A percentile compares a stretch with the other conserved stretches of the same genome.
These are phyloP conservation scores for Auxenochlorella pyrenoidosa DNA, from an alignment of 139 green algal genomes.

Conservation along the genomic window DNA sequence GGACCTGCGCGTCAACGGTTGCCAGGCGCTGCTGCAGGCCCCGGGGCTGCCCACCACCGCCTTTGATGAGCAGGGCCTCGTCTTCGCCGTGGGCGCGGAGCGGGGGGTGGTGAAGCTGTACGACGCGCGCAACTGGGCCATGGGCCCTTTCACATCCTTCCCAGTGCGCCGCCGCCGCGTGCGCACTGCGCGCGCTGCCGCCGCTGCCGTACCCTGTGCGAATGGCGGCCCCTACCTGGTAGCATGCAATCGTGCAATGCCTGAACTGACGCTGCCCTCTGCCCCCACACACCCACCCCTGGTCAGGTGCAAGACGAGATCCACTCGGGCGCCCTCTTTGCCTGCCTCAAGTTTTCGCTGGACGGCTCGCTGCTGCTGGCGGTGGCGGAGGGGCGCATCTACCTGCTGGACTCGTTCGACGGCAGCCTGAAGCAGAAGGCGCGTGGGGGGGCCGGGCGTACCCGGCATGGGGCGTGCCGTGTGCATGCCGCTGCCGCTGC, in stretches of 20 bases:
- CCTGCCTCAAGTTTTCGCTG: conserved; percentile 77
- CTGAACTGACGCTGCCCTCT: no score
- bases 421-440: conserved; percentile 49
- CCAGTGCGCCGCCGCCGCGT: conserved; percentile 32
- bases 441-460: neutral
- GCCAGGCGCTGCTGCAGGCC: conserved; percentile 70
- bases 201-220: no score
- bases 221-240: no score
- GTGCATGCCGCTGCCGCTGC: neutral
- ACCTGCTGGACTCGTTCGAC: conserved; percentile 88
- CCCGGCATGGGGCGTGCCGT: neutral
- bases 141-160: conserved; percentile 91
- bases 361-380: conserved; percentile 85
- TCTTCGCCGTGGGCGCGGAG: conserved; percentile 88
- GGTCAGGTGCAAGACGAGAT: conserved; percentile 71
- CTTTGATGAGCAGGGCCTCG: conserved; percentile 87
- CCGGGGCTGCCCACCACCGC: conserved; percentile 68
- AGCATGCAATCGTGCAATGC: no score
- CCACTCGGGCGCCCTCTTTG: conserved; percentile 62
- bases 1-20: conserved; percentile 85
- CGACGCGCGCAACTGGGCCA: conserved; percentile 79
- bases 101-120: conserved; percentile 88
- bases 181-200: neutral
- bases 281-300: no score
- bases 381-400: conserved; percentile 72